phyloP scores from a whole-genome alignment of 73 alveolate genomes.

The Tetrahymena borealis region DNA sequence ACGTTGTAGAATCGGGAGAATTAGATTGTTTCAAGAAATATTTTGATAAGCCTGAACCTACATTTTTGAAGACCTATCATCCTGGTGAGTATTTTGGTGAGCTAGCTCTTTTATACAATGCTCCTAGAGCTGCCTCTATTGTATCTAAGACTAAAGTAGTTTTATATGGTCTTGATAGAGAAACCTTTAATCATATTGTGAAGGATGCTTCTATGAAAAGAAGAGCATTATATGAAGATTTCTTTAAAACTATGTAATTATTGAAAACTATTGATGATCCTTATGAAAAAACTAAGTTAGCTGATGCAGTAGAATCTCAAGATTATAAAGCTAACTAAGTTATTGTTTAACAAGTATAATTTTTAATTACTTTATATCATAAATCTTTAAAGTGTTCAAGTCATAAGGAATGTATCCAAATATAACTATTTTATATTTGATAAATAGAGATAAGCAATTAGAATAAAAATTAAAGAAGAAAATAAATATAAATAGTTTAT shows the following conservation, averaged over 20 bases:
- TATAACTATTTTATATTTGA: background rate
- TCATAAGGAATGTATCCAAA: background rate
- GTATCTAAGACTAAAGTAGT: constrained; percentile 45
- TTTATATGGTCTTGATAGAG: constrained; percentile 82
- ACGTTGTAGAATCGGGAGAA: constrained; percentile 40
- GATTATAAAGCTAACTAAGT: constrained; percentile 49
- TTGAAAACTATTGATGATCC: constrained; percentile 65
- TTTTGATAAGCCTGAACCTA: constrained; percentile 47
- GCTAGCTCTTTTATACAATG: constrained; percentile 80
- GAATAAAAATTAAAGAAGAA: too few relatives aligned
- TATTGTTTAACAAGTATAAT: constrained; percentile 12
- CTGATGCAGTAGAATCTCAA: constrained; percentile 76
- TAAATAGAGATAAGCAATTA: too few relatives aligned
- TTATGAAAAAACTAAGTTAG: constrained; percentile 75
- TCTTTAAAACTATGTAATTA: constrained; percentile 60
- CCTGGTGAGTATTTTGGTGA: constrained; percentile 95
- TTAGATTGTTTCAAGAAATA: constrained; percentile 24
- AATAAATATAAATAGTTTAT: too few relatives aligned
- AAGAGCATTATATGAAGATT: constrained; percentile 83
- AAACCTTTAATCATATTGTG: constrained; percentile 84
- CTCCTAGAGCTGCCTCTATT: constrained; percentile 88
- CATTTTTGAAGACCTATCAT: constrained; percentile 44
- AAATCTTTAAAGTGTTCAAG: background rate
- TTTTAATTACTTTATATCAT: background rate
- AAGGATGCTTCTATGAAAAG: constrained; percentile 78